phyloP scores from a whole-genome alignment of 2,329 filamentous ascomycete species.

The Apiospora kogelbergensis region DNA sequence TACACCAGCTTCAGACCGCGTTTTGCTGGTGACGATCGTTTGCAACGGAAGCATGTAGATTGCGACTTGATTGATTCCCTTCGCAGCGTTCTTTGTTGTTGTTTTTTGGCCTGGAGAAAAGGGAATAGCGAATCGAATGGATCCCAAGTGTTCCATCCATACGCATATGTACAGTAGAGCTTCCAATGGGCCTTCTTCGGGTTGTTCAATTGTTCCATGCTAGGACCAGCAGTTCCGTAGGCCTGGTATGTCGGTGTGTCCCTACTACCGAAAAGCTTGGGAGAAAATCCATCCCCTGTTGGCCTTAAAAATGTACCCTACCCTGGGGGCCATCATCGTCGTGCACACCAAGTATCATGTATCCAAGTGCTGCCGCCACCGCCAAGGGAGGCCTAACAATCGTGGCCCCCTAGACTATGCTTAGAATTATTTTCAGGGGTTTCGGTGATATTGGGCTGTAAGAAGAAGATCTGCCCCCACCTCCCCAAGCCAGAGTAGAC shows the following conservation, averaged over 20 bases:
- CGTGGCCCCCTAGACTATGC: conserved; percentile 1
- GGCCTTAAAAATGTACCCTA: conserved; percentile 2
- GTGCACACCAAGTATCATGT: background rate
- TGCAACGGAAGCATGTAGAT: background rate
- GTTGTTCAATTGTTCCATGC: conserved; percentile 8
- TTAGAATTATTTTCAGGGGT: conserved; percentile 4
- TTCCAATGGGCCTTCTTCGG: conserved; percentile 3
- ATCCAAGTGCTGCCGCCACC: background rate
- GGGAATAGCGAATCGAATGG: background rate
- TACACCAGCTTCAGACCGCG: background rate
- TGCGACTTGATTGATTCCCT: background rate
- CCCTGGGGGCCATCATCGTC: conserved; percentile 5
- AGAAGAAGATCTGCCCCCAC: conserved; percentile 2
- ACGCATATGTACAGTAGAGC: background rate
- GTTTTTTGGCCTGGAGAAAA: background rate
- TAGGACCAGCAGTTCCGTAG: conserved; percentile 8
- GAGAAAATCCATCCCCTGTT: conserved; percentile 1
- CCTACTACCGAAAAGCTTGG: conserved; percentile 7
- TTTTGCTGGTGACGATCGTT: background rate
- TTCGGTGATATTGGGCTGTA: conserved; percentile 7
- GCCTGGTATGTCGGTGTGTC: conserved; percentile 2
- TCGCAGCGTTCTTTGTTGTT: background rate
- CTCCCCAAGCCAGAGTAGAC: conserved; percentile 1
- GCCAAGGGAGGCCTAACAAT: conserved; percentile 1
- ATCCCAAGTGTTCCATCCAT: background rate